Evolutionary conservation across 208 protist genomes (phyloP), one percentile per base, ranked within the genome.

Genomic region (Polymyxa betae): DNA sequence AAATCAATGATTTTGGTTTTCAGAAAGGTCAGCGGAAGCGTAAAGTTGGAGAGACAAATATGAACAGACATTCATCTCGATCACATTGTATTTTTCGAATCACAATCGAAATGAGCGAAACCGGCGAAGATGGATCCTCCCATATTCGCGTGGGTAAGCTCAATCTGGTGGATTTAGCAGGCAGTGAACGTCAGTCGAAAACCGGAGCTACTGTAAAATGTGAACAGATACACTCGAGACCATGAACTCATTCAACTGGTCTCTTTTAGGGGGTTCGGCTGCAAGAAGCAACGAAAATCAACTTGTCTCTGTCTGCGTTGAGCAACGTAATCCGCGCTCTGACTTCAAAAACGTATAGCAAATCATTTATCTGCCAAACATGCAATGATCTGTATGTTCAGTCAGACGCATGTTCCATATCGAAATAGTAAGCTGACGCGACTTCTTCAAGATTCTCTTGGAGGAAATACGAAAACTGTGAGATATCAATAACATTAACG

Each of bases 11-110:
- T 5, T 60, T 5, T 60, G 12, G 5, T 5, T 60, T 24, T 60
- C 49, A 97, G 90, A 95, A 97, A 88, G 96, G 96, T 43, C 96
- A 94, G n/a, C 94, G 96, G 82, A 94, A 96, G 5, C 93, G 96
- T 40, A 95, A 95, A 41, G 35, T 94, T 0, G 41, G 95, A 16
- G 94, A 93, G 41, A 97, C 96, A 12, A 95, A 96, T 52, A 93
- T 97, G 40, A 98, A 98, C 93, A 90, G 93, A 12, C 94, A 97
- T 91, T 97, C 92, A 1, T 94, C 91, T 0, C 60, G 93, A 45
- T 95, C 94, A 20, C 94, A 95, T 92, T 93, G 90, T 16, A 94
- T 95, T 88, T 95, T 95, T 68, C 92, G 90, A 0, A 90, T 95
- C 66, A 90, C 88, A 45, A 77, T 95, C 64, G 93, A 94, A 90